These are phyloP conservation scores for Boletus mariae DNA, from an alignment of 1,284 basidiomycete species.

Conservation along the genomic window DNA sequence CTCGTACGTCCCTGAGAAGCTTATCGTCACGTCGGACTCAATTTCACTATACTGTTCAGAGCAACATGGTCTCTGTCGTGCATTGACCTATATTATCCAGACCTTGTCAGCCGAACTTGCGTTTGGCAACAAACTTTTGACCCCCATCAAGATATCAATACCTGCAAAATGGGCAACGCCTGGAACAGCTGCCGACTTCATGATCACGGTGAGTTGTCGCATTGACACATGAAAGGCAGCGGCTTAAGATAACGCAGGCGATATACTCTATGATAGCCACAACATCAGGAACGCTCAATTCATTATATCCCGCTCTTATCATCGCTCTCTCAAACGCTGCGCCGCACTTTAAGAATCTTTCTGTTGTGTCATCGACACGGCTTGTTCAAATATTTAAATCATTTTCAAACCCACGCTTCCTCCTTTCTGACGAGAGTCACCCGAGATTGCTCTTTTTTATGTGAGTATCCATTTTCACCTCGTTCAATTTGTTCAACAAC, in stretches of 20 bases:
- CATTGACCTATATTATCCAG: conserved; percentile 90
- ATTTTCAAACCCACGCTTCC: conserved; percentile 84
- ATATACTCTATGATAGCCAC: conserved; percentile 88
- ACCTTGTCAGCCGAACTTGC: conserved; percentile 80
- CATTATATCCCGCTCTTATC: conserved; percentile 88
- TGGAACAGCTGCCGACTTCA: conserved; percentile 81
- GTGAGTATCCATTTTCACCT: conserved; percentile 37
- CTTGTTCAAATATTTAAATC: conserved; percentile 86
- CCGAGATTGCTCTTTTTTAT: conserved; percentile 90
- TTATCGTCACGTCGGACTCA: conserved; percentile 5
- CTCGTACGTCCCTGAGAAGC: conserved; percentile 52
- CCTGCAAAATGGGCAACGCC: conserved; percentile 72
- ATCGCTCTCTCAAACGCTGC: conserved; percentile 87
- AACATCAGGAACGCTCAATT: conserved; percentile 76
- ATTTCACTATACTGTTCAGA: conserved; percentile 44
- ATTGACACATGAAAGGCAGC: neutral
- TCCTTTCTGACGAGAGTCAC: conserved; percentile 91
- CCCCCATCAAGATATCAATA: conserved; percentile 58
- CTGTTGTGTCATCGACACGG: conserved; percentile 76
- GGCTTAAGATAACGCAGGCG: conserved; percentile 45
- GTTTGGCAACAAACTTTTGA: conserved; percentile 69
- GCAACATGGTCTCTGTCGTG: conserved; percentile 86
- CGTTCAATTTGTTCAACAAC: conserved; percentile 1
- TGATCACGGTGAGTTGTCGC: conserved; percentile 67
- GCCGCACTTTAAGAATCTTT: conserved; percentile 80